These are phyloP conservation scores for Hygrophorus russula DNA, from an alignment of 768 basidiomycete genomes.

Conservation along the genomic window DNA sequence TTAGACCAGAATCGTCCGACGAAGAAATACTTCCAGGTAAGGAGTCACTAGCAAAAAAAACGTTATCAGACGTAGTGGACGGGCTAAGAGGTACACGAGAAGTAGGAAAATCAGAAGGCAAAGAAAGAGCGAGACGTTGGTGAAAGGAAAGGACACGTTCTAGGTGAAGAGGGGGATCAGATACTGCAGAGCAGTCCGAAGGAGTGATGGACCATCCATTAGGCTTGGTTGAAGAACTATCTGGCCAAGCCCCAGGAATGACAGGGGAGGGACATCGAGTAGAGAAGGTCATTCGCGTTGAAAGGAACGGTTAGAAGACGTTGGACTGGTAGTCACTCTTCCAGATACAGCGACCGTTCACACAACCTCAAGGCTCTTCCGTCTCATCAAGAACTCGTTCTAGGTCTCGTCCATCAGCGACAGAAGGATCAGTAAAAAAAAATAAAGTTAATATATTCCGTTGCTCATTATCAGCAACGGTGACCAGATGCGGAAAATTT, in stretches of 20 bases:
- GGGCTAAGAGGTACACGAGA: neutral
- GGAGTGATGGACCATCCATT: constrained; percentile 13
- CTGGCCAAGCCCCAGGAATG: constrained; percentile 37
- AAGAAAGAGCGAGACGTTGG: constrained; percentile 11
- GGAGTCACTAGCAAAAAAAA: constrained; percentile 8
- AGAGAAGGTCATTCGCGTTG: no score
- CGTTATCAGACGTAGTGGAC: constrained; percentile 5
- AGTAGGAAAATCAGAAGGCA: neutral
- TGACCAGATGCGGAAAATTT: constrained; percentile 15
- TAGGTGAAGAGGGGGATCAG: constrained; percentile 12
- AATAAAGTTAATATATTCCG: neutral
- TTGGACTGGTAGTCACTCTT: no score
- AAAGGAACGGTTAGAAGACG: no score
- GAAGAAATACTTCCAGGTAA: constrained; percentile 7
- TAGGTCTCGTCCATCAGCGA: constrained; percentile 3
- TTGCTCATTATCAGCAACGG: no score
- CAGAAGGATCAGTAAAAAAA: neutral
- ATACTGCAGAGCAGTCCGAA: neutral
- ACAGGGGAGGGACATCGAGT: constrained; percentile 17
- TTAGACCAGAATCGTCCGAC: constrained; percentile 14
- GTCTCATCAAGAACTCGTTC: constrained; percentile 3
- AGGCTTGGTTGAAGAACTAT: constrained; percentile 10
- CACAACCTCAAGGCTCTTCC: no score
- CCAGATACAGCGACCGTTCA: no score
- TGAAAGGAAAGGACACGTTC: constrained; percentile 19